Evolutionary conservation across 2,329 filamentous ascomycete genomes (phyloP), one percentile per base, ranked within the genome.

Genomic region (Ambrosiella cleistominuta): DNA sequence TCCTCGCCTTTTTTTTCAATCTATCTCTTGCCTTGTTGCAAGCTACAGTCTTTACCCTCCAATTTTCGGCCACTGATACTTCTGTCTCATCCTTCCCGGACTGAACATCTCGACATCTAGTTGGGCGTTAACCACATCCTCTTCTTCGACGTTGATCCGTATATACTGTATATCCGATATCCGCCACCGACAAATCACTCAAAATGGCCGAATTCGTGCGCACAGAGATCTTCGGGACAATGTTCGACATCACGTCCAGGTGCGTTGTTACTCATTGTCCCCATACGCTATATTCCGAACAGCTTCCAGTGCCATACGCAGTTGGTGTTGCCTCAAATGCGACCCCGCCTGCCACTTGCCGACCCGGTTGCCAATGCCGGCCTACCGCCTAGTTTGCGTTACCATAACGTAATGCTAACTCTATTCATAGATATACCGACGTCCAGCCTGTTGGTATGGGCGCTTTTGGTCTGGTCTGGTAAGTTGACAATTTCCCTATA

Each of bases 191-290:
- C 52, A 57, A 57, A 47, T 17, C 62, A 62, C 65, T 70, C 80
- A 83, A 69, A 71, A 97, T 98, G 93, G 93, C 93, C 71, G 93
- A 98, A 79, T 98, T 98, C 74, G 88, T 98, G 69, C 87, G 93
- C 74, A 90, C 91, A 70, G 91, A 97, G 80, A 97, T 98, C 72
- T 98, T 98, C 70, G 93, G 93, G 70, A 98, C 93, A 62, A 97
- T 93, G 66, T 98, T 98, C 70, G 93, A 98, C 81, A 97, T 97
- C 74, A 98, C 93, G 66, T 96, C 90, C 74, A 86, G 93, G 89
- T 96, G 81, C 60, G 65, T 52, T 54, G 35, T 7, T 39, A 17
- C 36, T 17, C 39, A 13, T 54, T 15, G 12, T 51, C 13, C 49
- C n/a, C 49, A 12, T 12, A 35, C 35, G 12, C 35, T 36, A 37